Evolutionary conservation across 2,329 filamentous ascomycete species (phyloP).

Genomic region (Aspergillus sclerotialis): DNA sequence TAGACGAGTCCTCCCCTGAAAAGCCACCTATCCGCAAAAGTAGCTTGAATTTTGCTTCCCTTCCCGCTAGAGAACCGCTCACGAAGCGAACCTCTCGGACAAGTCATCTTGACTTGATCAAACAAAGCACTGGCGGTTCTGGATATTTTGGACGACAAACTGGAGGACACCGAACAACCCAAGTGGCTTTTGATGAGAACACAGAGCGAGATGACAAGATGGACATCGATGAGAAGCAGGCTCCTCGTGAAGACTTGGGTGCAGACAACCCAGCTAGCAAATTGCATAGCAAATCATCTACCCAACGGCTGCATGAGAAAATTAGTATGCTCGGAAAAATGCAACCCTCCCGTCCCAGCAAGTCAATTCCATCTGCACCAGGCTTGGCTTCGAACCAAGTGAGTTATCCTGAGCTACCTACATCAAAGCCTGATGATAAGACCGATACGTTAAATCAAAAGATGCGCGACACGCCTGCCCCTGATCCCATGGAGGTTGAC

Average conservation of each 20-base stretch:
- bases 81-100: conserved; percentile 69
- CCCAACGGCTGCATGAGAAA: conserved; percentile 83
- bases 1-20: conserved; percentile 41
- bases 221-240: conserved; percentile 48
- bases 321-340: conserved; percentile 68
- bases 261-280: conserved; percentile 46
- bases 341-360: conserved; percentile 38
- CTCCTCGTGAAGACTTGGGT: conserved; percentile 43
- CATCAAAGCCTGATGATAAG: conserved; percentile 21
- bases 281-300: conserved; percentile 80
- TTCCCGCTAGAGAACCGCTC: conserved; percentile 85
- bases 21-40: conserved; percentile 78
- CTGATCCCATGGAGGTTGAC: conserved; percentile 27
- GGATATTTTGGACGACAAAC: conserved; percentile 70
- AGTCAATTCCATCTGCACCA: conserved; percentile 35
- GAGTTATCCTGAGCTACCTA: conserved; percentile 29
- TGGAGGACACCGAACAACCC: conserved; percentile 47
- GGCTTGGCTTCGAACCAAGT: conserved; percentile 24
- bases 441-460: conserved; percentile 15
- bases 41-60: conserved; percentile 86
- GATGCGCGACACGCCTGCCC: conserved; percentile 12
- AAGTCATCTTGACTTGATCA: conserved; percentile 65
- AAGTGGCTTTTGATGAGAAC: conserved; percentile 32
- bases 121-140: conserved; percentile 45
- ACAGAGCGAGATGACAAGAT: conserved; percentile 40